Base-by-base conservation (phyloP, 2,329 filamentous ascomycete genomes). In the Graphilbum ipis-grandicollis region DNA sequence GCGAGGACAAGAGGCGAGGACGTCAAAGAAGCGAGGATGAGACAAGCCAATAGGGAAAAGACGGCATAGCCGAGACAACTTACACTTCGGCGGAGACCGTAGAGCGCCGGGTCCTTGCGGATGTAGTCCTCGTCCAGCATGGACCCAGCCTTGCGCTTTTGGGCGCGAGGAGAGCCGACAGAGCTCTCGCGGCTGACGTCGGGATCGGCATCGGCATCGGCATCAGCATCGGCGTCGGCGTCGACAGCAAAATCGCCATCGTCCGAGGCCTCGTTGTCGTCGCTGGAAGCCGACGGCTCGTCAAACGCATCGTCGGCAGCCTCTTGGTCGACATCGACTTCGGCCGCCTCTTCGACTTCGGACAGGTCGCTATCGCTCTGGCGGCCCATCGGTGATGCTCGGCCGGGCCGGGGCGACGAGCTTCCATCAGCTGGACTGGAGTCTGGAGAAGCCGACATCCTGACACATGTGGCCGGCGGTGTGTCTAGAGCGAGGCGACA, bases 51-150 rank as follows among this genome's bases (percentile, higher is more conserved):
- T 12, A 44, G 39, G 34, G 39, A 35, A 37, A 35, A 19, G 25
- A 22, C 38, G 32, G 23, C n/a, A 37, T n/a, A 26, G 9, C 9
- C 9, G 28, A 10, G 28, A n/a, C 34, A 44, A 36, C 79, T 44
- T 76, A 90, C 86, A 63, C 90, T 98, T 61, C 90, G 74, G 48
- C 90, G 75, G 47, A 98, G 66, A 34, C 90, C 90, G 62, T 96
- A 98, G 9, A 98, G 66, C 58, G 93, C 85, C 32, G 90, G 90
- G 50, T 98, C 93, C 51, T 83, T 80, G 49, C 78, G 71, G 48
- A 96, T 93, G 52, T 76, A 86, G 33, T 85, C 77, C 41, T 90
- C 79, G 48, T 90, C 81, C 36, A 78, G 75, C 28, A 71, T 53
- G 7, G 41, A 38, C 52, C 66, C 55, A 46, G 66, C 57, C 59